A percentile compares a stretch with the other conserved stretches of the same genome.
These are phyloP conservation scores for Neurospora sp. DNA, from an alignment of 2,329 filamentous ascomycete species.

Conservation along the genomic window DNA sequence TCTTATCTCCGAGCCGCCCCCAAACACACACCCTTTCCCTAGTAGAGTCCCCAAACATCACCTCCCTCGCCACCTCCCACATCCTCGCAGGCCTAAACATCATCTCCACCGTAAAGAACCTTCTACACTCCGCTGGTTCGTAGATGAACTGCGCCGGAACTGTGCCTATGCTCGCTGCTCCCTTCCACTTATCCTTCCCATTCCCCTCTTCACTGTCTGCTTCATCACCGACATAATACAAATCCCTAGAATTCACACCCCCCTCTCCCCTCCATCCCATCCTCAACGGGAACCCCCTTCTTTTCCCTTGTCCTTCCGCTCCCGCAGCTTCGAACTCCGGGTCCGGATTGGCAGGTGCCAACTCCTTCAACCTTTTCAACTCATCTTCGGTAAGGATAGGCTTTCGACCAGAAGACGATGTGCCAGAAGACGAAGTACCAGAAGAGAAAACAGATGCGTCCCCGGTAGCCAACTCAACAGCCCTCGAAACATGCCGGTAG, in stretches of 20 bases:
- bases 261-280: not conserved
- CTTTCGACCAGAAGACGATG: no score
- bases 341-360: not conserved
- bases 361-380: no score
- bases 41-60: no score
- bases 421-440: no score
- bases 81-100: not conserved
- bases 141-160: not conserved
- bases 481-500: not conserved
- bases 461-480: not conserved
- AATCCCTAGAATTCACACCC: not conserved
- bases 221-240: not conserved
- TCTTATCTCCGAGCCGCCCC: no score
- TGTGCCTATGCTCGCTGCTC: no score
- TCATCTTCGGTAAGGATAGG: no score
- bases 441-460: no score
- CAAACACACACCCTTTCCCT: no score
- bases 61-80: not conserved
- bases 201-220: no score
- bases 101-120: not conserved
- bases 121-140: not conserved
- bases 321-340: not conserved
- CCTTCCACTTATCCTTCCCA: no score
- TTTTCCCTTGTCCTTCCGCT: no score
- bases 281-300: not conserved